Conservation (phyloP, 305 asterid species). For the Plantago rigida region DNA sequence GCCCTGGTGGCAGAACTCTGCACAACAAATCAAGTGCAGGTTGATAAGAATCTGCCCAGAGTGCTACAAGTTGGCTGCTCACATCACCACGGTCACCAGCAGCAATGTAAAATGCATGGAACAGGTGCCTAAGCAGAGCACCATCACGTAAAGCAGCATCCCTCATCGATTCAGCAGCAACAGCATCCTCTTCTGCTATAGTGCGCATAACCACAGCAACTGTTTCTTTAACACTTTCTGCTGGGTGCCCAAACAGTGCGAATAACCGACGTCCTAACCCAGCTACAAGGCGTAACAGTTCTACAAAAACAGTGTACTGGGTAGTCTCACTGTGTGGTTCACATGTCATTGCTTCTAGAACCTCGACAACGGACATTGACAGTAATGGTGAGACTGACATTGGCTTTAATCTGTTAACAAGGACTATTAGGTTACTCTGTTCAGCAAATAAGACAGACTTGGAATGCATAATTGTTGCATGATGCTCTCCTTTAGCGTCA, state of each 20-base stretch:
- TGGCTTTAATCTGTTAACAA: conserved; percentile 86
- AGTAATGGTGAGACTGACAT: conserved; percentile 83
- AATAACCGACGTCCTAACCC: conserved; percentile 95
- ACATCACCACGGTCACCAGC: conserved; percentile 94
- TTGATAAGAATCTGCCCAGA: conserved; percentile 99
- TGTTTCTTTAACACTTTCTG: conserved; percentile 87
- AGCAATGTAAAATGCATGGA: conserved; percentile 89
- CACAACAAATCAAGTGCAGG: conserved; percentile 93
- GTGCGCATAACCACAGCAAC: conserved; percentile 98
- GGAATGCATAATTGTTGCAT: conserved; percentile 90
- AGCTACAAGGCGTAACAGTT: conserved; percentile 86
- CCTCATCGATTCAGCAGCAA: conserved; percentile 99
- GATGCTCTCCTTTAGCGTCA: conserved; percentile 89
- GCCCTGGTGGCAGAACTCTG: conserved; percentile 96
- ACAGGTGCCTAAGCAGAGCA: conserved; percentile 87
- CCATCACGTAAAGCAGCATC: conserved; percentile 99
- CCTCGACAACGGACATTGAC: conserved; percentile 92
- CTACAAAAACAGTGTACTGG: conserved; percentile 87
- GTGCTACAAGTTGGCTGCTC: conserved; percentile 96
- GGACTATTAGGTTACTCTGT: conserved; percentile 62
- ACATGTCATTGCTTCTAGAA: conserved; percentile 94
- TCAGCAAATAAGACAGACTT: conserved; percentile 85
- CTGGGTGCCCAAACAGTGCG: conserved; percentile 95
- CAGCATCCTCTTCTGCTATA: conserved; percentile 99
- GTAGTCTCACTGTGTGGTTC: conserved; percentile 96